phyloP scores from a whole-genome alignment of 371 early-diverging fungal genomes.

The Mortierella sp. region DNA sequence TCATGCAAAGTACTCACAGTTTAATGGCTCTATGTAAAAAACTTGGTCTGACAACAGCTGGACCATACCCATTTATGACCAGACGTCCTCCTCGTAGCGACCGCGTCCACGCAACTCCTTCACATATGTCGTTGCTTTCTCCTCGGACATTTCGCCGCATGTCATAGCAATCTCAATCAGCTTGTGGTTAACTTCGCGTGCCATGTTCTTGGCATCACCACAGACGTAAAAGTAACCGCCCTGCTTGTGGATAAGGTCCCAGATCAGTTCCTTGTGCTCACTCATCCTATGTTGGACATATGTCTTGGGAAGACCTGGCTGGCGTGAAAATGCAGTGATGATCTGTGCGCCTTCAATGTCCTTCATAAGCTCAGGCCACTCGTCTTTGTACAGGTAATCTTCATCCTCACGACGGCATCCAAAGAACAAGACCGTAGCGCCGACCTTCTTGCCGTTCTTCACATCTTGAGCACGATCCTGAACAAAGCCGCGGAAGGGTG shows the following conservation, averaged over 20 bases:
- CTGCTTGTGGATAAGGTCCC: conserved; percentile 76
- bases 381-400: conserved; percentile 91
- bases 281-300: conserved; percentile 88
- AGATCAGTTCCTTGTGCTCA: conserved; percentile 73
- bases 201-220: conserved; percentile 97
- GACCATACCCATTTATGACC: conserved; percentile 68
- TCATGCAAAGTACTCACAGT: background rate
- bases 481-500: conserved; percentile 96
- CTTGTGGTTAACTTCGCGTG: conserved; percentile 84
- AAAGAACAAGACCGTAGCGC: conserved; percentile 90
- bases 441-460: conserved; percentile 68
- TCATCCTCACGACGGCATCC: conserved; percentile 87
- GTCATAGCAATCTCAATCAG: conserved; percentile 76
- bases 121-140: conserved; percentile 79
- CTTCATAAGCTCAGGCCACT: conserved; percentile 77
- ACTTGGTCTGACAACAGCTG: background rate
- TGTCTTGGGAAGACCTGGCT: conserved; percentile 69
- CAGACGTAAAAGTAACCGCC: conserved; percentile 92
- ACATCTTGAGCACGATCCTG: conserved; percentile 83
- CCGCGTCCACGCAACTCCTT: conserved; percentile 83
- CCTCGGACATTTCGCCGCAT: conserved; percentile 75
- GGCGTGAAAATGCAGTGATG: conserved; percentile 89
- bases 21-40: conserved; percentile 4
- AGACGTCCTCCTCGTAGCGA: conserved; percentile 96
- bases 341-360: conserved; percentile 66